Base-by-base conservation (phyloP, 306 rosid species). In the Dalbergia oliveri region DNA sequence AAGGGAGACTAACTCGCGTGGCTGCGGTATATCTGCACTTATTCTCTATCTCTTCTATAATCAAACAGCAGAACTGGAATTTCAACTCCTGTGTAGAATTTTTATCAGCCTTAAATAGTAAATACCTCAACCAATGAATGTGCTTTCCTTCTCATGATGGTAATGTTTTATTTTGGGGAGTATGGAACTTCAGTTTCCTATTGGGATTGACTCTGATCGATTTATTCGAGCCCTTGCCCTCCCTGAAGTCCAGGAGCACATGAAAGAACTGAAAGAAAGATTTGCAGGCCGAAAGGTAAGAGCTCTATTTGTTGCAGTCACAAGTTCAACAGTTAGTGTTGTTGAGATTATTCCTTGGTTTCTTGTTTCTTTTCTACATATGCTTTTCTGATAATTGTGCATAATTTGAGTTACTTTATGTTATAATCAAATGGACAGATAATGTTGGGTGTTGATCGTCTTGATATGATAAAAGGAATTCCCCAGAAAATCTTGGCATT, bases 381-480 rank as follows among this genome's bases (percentile, higher is more conserved):
- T 75, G 41, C 39, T 76, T 69, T 47, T 69, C 18, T 18, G 23
- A 33, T 56, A 57, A 26, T 65, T 75, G 68, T 67, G 81, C 71
- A 68, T 39, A 66, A 61, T 75, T 80, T 69, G 59, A 83, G 66
- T 81, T 80, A 67, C 76, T 41, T 76, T 44, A 56, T 68, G 45
- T 73, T 62, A 76, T 49, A 37, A 74, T 87, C 72, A 76, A 80
- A 72, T 89, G 87, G 85, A 65, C 83, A 95, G 99, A 92, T 95
- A 69, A 95, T 95, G 94, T 66, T 93, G 86, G 99, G 99, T 4
- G 96, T 95, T 74, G 97, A 93, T 86, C 97, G 97, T 79, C 99
- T 95, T 66, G 99, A 95, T 87, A 95, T 93, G 97, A 95, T 95
- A 72, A 95, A 95, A 86, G 99, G 99, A 84, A 93, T 95, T 61